Evolutionary conservation across 2,329 filamentous ascomycete species (phyloP).

Genomic region (Gliomastix tumulicola): DNA sequence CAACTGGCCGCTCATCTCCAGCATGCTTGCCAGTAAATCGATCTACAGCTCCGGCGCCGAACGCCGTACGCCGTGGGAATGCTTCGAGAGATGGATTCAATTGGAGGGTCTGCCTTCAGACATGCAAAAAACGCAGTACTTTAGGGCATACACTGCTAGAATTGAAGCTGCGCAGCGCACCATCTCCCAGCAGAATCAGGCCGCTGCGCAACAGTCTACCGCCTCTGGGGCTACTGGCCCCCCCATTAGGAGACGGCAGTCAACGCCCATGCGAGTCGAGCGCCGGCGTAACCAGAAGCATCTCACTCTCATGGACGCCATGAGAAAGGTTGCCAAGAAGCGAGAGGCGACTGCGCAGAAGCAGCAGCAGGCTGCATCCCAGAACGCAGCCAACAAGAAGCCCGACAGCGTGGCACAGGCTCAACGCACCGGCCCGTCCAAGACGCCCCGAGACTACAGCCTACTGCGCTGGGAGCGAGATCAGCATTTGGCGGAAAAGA

Average conservation of each 20-base stretch:
- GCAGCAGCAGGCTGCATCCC: slow-evolving; percentile 75
- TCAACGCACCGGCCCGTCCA: slow-evolving; percentile 47
- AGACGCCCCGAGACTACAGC: slow-evolving; percentile 88
- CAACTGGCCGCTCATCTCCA: slow-evolving; percentile 94
- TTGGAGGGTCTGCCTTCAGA: slow-evolving; percentile 86
- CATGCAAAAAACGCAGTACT: slow-evolving; percentile 93
- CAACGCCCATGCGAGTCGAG: slow-evolving; percentile 78
- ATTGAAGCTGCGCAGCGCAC: slow-evolving; percentile 53
- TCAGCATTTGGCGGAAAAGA: slow-evolving; percentile 54
- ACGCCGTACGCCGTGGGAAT: slow-evolving; percentile 93
- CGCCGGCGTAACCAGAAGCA: slow-evolving; percentile 81
- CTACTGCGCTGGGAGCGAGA: slow-evolving; percentile 83
- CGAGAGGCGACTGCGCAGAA: slow-evolving; percentile 80
- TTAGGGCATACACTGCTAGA: slow-evolving; percentile 61
- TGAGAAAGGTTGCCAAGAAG: slow-evolving; percentile 94
- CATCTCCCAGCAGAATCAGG: slow-evolving; percentile 46
- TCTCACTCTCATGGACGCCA: slow-evolving; percentile 82
- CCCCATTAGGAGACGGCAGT: slow-evolving; percentile 57
- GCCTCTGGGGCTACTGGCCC: slow-evolving; percentile 19
- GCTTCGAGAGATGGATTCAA: slow-evolving; percentile 93
- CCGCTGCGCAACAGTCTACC: slow-evolving; percentile 43
- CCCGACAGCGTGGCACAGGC: slow-evolving; percentile 50
- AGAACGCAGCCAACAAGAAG: slow-evolving; percentile 75
- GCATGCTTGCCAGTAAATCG: slow-evolving; percentile 67
- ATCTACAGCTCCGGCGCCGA: slow-evolving; percentile 80